Conservation (phyloP, 1,284 basidiomycete genomes). For the Schizophyllum amplum region DNA sequence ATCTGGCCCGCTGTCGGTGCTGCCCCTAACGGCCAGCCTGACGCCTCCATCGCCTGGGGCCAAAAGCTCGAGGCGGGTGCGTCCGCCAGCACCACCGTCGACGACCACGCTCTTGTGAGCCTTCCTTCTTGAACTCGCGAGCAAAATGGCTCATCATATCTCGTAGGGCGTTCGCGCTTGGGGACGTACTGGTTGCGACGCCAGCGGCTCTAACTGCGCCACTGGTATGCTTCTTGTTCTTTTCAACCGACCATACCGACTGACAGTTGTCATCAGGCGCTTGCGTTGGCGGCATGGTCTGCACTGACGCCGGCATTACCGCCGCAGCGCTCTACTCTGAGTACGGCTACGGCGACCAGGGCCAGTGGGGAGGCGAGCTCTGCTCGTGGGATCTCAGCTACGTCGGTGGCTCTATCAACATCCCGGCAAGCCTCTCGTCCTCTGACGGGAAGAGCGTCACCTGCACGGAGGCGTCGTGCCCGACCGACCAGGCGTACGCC, state of each 20-base stretch:
- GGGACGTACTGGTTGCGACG: background rate
- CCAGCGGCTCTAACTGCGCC: background rate
- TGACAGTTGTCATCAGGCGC: background rate
- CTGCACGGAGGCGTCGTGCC: constrained; percentile 1
- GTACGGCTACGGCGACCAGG: background rate
- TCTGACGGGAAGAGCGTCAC: background rate
- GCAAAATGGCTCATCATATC: background rate
- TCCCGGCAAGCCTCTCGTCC: background rate
- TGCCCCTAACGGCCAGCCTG: background rate
- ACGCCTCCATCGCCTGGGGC: background rate
- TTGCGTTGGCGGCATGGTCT: background rate
- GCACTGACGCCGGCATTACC: background rate
- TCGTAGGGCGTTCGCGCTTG: background rate
- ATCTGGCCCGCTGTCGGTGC: background rate
- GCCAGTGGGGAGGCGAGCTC: background rate
- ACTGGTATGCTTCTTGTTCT: background rate
- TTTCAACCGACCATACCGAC: background rate
- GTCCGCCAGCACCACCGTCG: background rate
- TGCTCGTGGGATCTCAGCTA: background rate
- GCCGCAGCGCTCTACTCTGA: background rate
- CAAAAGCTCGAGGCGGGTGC: background rate
- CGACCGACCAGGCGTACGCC: constrained; percentile 4
- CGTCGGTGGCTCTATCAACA: background rate
- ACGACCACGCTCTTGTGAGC: background rate
- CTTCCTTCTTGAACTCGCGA: background rate